Evolutionary conservation across 768 basidiomycete species (phyloP).

Genomic region (Auricularia auricula-judae): DNA sequence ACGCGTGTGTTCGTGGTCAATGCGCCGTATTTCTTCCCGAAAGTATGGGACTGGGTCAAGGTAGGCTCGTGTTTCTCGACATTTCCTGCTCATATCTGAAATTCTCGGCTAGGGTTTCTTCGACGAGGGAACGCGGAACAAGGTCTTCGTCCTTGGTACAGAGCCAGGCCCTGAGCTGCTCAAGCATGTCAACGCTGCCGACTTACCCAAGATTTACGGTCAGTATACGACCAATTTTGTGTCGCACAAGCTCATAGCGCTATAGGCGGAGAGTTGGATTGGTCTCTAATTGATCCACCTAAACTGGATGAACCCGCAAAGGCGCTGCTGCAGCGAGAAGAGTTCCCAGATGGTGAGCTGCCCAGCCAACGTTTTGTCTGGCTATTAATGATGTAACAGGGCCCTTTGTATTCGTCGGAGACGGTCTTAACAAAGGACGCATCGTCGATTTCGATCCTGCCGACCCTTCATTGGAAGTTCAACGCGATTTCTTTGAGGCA

Average conservation of each 20-base stretch:
- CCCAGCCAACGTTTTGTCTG: neutral
- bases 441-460: neutral
- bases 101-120: slow-evolving; percentile 48
- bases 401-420: neutral
- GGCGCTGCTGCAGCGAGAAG: neutral
- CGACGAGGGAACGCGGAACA: slow-evolving; percentile 65
- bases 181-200: slow-evolving; percentile 33
- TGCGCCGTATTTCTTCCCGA: slow-evolving; percentile 72
- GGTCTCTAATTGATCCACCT: neutral
- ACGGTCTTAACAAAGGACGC: neutral
- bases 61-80: slow-evolving; percentile 18
- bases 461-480: neutral
- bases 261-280: neutral
- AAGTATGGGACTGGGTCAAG: slow-evolving; percentile 78
- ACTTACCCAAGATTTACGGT: slow-evolving; percentile 63
- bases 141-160: slow-evolving; percentile 63
- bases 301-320: neutral
- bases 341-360: neutral
- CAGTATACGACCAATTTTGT: neutral
- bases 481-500: neutral
- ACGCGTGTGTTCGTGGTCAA: slow-evolving; percentile 50
- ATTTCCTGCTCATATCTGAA: too few relatives aligned
- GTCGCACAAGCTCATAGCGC: neutral
- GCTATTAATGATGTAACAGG: neutral
- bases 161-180: slow-evolving; percentile 43